phyloP scores from a whole-genome alignment of 1,139 yeast species.

The Geotrichum aggregatum region DNA sequence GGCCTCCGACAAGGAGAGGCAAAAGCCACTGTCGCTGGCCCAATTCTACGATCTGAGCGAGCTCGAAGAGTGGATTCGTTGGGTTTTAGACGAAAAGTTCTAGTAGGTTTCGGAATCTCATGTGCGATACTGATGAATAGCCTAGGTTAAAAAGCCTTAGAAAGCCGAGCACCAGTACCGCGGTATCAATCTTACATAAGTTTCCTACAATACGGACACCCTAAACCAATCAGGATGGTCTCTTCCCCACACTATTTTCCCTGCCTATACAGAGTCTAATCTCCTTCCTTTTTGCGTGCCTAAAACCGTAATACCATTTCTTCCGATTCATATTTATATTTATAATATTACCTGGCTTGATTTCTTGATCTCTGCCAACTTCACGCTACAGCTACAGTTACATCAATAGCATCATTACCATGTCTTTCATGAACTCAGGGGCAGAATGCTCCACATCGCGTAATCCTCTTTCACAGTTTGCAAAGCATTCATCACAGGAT shows the following conservation, averaged over 20 bases:
- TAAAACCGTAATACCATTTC: too few relatives aligned
- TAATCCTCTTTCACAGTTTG: conserved; percentile 80
- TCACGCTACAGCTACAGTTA: too few relatives aligned
- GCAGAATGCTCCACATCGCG: conserved; percentile 79
- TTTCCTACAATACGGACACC: background rate
- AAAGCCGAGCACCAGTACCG: background rate
- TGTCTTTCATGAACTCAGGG: conserved; percentile 49
- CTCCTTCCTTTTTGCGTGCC: background rate
- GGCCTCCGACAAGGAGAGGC: conserved; percentile 35
- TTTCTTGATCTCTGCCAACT: background rate
- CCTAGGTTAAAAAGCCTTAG: too few relatives aligned
- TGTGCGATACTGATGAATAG: too few relatives aligned
- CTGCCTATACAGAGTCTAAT: background rate
- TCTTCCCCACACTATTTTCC: background rate
- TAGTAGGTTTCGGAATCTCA: too few relatives aligned
- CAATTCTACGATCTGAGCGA: conserved; percentile 57
- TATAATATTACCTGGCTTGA: conserved; percentile 12
- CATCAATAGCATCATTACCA: conserved; percentile 14
- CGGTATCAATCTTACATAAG: background rate
- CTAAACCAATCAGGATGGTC: background rate
- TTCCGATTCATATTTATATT: background rate
- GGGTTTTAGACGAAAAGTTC: conserved; percentile 42
- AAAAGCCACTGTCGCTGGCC: conserved; percentile 32
- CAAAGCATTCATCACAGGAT: conserved; percentile 63
- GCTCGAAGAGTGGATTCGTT: conserved; percentile 60